Evolutionary conservation across 73 alveolate species (phyloP), one percentile per base, ranked within the genome.

Genomic region (Paramecium pentaurelia): DNA sequence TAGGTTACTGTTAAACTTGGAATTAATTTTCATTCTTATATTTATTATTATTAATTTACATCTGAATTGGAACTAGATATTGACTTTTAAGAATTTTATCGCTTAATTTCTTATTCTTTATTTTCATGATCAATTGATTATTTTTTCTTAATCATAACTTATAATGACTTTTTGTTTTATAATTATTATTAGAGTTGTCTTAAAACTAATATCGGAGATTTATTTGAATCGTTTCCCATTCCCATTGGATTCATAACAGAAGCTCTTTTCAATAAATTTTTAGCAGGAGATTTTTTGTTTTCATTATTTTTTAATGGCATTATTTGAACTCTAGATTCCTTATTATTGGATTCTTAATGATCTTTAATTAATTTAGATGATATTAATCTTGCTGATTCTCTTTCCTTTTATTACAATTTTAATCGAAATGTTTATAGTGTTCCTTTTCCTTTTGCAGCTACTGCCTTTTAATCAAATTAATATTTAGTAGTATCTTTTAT

Each of bases 361-460:
- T 54, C 70, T 54, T 54, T 54, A 18, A 54, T 54, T 18, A 54
- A 32, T 28, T 64, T 64, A 12, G 84, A 14, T 10, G 84, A 32
- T 25, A 64, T 64, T 28, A 64, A 40, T 64, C 47, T 64, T 32
- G 51, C 2, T 11, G 84, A 64, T 28, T 28, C 42, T 34, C 11
- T 64, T 3, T 64, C 47, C 9, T 64, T 32, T 64, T 28, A 27
- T 64, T 28, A 14, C 6, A 64, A 4, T 4, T 32, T 64, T 12
- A 28, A 34, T 64, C 84, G 8, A 64, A 64, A 64, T 25, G 84
- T 64, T 64, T 28, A 2, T 0, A 64, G 84, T 8, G 49, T 64
- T 0, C 95, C 95, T 54, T 92, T 92, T 7, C 95, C 95, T 86
- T 92, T 92, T 2, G 83, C 95, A 51, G 86, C 89, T n/a, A 86